Evolutionary conservation across 805 yeast genomes (phyloP).

Genomic region (Ogataea siamensis): DNA sequence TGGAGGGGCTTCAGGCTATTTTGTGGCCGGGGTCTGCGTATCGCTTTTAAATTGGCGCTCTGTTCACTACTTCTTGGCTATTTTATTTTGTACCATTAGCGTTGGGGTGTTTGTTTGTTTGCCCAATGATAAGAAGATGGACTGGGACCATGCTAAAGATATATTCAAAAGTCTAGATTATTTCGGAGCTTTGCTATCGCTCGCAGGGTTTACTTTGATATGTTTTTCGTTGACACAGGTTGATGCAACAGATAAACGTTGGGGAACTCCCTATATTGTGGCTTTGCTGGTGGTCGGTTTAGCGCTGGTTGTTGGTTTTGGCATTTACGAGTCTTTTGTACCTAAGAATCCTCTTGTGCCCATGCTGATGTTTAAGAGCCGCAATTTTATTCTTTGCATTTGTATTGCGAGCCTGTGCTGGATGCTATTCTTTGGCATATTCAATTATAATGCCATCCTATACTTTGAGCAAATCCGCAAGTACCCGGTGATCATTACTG

Average conservation of each 20-base stretch:
- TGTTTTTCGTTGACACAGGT: slow-evolving; percentile 46
- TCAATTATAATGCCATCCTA: slow-evolving; percentile 39
- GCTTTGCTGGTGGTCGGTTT: slow-evolving; percentile 42
- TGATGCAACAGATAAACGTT: slow-evolving; percentile 39
- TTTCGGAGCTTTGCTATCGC: slow-evolving; percentile 42
- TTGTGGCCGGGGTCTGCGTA: slow-evolving; percentile 44
- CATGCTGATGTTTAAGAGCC: slow-evolving; percentile 39
- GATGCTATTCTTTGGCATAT: slow-evolving; percentile 42
- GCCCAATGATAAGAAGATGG: slow-evolving; percentile 37
- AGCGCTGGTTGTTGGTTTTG: slow-evolving; percentile 33
- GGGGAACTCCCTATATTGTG: slow-evolving; percentile 47
- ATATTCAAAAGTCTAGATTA: slow-evolving; percentile 37
- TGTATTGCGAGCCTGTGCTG: slow-evolving; percentile 37
- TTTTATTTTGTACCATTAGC: slow-evolving; percentile 33
- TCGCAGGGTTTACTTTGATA: slow-evolving; percentile 40
- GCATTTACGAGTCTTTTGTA: slow-evolving; percentile 38
- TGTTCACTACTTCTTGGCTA: slow-evolving; percentile 40
- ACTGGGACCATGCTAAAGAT: slow-evolving; percentile 26
- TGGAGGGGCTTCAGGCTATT: slow-evolving; percentile 43
- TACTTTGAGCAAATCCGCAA: slow-evolving; percentile 42
- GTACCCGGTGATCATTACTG: slow-evolving; percentile 40
- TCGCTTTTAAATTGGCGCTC: slow-evolving; percentile 42
- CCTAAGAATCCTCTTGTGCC: slow-evolving; percentile 49
- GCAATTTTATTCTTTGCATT: slow-evolving; percentile 41
- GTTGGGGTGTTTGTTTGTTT: slow-evolving; percentile 27